phyloP scores from a whole-genome alignment of 805 yeast genomes.

The Kluyveromyces siamensis region DNA sequence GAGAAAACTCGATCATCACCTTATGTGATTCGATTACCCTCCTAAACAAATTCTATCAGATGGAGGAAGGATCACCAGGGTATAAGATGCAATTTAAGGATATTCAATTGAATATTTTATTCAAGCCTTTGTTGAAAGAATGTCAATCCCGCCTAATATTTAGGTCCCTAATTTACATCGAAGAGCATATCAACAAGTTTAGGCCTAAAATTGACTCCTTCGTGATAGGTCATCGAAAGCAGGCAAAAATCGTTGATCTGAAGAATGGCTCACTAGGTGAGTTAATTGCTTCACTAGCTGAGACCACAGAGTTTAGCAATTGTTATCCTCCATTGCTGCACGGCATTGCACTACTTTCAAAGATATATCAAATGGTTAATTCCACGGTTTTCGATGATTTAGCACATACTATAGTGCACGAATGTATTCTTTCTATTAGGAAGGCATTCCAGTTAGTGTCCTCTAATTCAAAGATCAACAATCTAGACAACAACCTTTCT shows the following conservation, averaged over 20 bases:
- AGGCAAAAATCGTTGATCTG: constrained; percentile 7
- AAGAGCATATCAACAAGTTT: constrained; percentile 56
- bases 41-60: constrained; percentile 57
- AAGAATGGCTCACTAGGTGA: constrained; percentile 10
- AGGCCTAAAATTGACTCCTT: constrained; percentile 63
- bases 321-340: constrained; percentile 66
- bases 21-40: constrained; percentile 71
- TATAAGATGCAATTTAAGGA: constrained; percentile 23
- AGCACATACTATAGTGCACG: constrained; percentile 79
- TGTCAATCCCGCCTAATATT: constrained; percentile 75
- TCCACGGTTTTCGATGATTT: constrained; percentile 77
- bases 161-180: constrained; percentile 65
- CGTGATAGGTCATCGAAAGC: constrained; percentile 41
- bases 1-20: constrained; percentile 57
- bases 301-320: constrained; percentile 22
- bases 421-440: constrained; percentile 56
- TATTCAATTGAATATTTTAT: constrained; percentile 46
- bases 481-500: constrained; percentile 51
- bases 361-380: constrained; percentile 71
- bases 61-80: constrained; percentile 39
- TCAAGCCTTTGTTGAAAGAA: constrained; percentile 65
- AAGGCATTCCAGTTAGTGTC: constrained; percentile 40
- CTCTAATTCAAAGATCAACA: constrained; percentile 24
- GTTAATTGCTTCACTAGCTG: constrained; percentile 4
- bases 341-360: constrained; percentile 61